Evolutionary conservation across 2,329 filamentous ascomycete genomes (phyloP), one percentile per base, ranked within the genome.

Genomic region (Diaporthe helianthi): DNA sequence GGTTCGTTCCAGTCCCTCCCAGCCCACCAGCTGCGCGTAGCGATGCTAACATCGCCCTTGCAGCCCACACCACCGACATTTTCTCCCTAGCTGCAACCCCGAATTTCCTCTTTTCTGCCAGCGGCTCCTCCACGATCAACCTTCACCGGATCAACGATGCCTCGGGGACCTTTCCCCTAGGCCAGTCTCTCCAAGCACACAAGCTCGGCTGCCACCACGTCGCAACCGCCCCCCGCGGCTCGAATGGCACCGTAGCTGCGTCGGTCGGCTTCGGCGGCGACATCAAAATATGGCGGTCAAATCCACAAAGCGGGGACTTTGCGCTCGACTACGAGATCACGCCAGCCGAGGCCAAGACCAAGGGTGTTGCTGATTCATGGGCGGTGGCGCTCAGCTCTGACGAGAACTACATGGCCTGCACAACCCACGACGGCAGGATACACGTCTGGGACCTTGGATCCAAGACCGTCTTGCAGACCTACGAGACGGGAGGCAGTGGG

Each of bases 191-290:
- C 71, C 83, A 90, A 73, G 94, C 92, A 36, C 96, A 99, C 82
- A 90, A 90, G 73, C 87, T 97, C 41, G 96, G 96, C 73, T 96
- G 93, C 77, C 96, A 99, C 81, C 96, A 99, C 80, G 83, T 98
- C 61, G 90, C 89, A 72, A 90, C 91, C 17, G 86, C 78, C 83
- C 69, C 69, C 8, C 89, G 79, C 53, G 77, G 74, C 44, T 84
- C 81, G 49, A 86, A 92, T 73, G 94, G 93, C 52, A 88, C 85
- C 65, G 85, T 89, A 66, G 93, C 93, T 19, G 93, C 92, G 4
- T 97, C 91, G 70, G 92, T 91, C 17, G 97, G 96, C 0, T 99
- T 99, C 76, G 93, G 90, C 22, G 95, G 97, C 49, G 93, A 96
- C 74, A 85, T 97, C 66, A 95, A 93, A 80, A 84, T 97, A 74